Evolutionary conservation across 2,329 filamentous ascomycete genomes (phyloP), one percentile per base, ranked within the genome.

Genomic region (Monilinia polystroma): DNA sequence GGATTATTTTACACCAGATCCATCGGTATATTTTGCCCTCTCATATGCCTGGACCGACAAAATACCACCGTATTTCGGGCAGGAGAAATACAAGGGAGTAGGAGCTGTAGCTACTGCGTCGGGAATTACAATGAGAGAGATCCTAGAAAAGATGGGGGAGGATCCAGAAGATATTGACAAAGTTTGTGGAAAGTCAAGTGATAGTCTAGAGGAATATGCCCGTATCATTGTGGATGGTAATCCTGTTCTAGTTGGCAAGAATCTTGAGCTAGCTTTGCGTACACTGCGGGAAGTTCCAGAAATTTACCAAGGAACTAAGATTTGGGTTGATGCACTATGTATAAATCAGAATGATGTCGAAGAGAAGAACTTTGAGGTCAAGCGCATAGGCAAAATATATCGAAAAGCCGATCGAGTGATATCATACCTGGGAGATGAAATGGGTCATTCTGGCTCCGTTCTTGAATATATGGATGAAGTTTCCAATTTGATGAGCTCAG

Each of bases 311-410:
- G 51, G 23, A 10, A 52, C 51, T 0, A 29, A 11, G 16, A 14
- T 59, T 32, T 59, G 57, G 57, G 57, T 59, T 16, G 57, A 59
- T n/a, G 57, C 57, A 20, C 20, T 59, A 4, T 59, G 57, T 18
- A 49, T 59, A 5, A 32, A 59, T 32, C 57, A 59, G 18, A 5
- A 20, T 8, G 41, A 59, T 59, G 7, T 32, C 4, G 8, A 26
- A 0, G 57, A 59, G 38, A 59, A n/a, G 10, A 47, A 29, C 16
- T 20, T 32, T 20, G 38, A 59, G 18, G 57, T 49, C 1, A 29
- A 11, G 12, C 57, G 20, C 16, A 59, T 59, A 41, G 41, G 57
- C 1, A 4, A 26, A 20, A 59, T 59, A 20, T 59, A 47, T 47
- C 12, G 20, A 16, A 32, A 32, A 4, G 43, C 57, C 4, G 23